Evolutionary conservation across 345 rosid species (phyloP), one percentile per base, ranked within the genome.

Genomic region (Salix udensis): DNA sequence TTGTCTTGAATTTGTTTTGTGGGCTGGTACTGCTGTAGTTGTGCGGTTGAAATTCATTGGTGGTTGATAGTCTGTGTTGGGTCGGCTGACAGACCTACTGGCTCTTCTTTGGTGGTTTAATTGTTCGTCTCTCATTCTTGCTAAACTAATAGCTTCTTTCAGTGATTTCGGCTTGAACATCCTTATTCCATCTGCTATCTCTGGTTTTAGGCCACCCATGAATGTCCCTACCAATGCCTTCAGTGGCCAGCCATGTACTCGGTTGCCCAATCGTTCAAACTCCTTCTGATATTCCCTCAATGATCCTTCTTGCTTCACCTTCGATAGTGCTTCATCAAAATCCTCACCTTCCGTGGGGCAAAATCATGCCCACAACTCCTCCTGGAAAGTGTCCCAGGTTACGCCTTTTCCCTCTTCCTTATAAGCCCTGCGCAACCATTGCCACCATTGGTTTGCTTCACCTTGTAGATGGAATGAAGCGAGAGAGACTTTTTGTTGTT

Each of bases 51-150:
- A 44, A 12, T 10, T 44, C 2, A 2, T 9, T 39, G 0, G 42
- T 0, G 12, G 44, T 0, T 40, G 12, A 2, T 1, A 40, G 0
- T 40, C 12, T 39, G 3, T 0, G 2, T 0, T 10, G 1, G 42
- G 36, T 34, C 36, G 5, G 4, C 5, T 34, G 5, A 34, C 36
- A 34, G 36, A 34, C 36, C 6, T 5, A 4, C 0, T 34, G 5
- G 36, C 36, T 34, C 36, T 34, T 34, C 36, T 34, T 34, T 34
- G 36, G 36, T 34, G 36, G 5, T 34, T 34, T 0, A 34, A 0
- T 3, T 31, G 5, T 34, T 39, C 42, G 0, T 34, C 34, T 19
- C 7, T 66, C 42, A 18, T 66, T 37, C 4, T 23, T 1, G 30
- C 9, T 0, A 58, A 9, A 6, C 64, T 23, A n/a, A 6, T 58